Evolutionary conservation across 2,329 filamentous ascomycete genomes (phyloP), one percentile per base, ranked within the genome.

Genomic region (Xylariaceae sp.): DNA sequence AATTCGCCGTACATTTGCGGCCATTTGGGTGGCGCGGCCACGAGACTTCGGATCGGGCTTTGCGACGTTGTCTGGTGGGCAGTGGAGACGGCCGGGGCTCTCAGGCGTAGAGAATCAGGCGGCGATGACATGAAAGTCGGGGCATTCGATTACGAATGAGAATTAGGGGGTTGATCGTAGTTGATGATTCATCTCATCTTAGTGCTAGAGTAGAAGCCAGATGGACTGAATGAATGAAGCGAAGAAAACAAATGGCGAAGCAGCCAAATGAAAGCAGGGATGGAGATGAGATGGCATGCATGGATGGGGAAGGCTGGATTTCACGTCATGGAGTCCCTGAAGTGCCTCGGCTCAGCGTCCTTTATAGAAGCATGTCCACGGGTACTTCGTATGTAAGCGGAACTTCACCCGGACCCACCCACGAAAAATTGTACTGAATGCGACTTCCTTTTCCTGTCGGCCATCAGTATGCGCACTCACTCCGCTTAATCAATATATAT

Each of bases 1-100:
- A 97, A 96, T 61, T 94, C 86, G 66, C 85, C 84, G 72, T 95
- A 95, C 74, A 84, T 81, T 60, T 79, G 74, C 49, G 89, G 75
- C 83, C 83, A 88, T 71, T 78, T 78, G 22, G 84, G 78, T 45
- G 86, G 84, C 63, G 84, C 70, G 41, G 81, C 76, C 45, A 86
- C 72, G 57, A 80, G 70, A 59, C 70, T 72, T 48, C 71, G 71
- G 54, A 77, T 61, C 3, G 66, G 64, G 29, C 67, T 68, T 26
- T 55, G 54, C 29, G 61, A 55, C 45, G 60, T 12, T 37, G 15
- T 54, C 16, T 63, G 51, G 51, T 57, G 61, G 45, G 64, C 59
- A 46, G 52, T 36, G 43, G 65, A 58, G 43, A 15, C 29, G 19
- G 29, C 19, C 21, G 16, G 13, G 30, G 60, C 51, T 56, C 57